phyloP scores from a whole-genome alignment of 2,329 filamentous ascomycete species.

The Fusarium longipes region DNA sequence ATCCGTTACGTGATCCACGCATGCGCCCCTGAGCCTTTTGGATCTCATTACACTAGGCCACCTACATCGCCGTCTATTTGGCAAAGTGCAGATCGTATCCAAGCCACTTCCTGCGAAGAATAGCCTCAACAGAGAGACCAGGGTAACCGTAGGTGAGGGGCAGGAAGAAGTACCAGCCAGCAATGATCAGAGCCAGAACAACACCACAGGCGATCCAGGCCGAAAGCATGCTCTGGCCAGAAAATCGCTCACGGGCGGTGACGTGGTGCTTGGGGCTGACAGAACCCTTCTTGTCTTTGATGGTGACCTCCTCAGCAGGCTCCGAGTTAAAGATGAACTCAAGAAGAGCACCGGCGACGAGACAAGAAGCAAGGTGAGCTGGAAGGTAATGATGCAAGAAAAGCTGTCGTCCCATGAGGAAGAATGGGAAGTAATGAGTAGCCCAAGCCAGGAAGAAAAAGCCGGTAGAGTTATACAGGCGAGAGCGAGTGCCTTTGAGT shows the following conservation, averaged over 20 bases:
- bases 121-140: conserved; percentile 81
- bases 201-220: conserved; percentile 83
- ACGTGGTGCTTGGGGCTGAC: conserved; percentile 67
- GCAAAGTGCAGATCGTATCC: conserved; percentile 98
- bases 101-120: conserved; percentile 91
- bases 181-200: conserved; percentile 75
- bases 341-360: conserved; percentile 90
- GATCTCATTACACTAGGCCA: not conserved
- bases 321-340: conserved; percentile 98
- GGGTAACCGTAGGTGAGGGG: conserved; percentile 96
- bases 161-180: conserved; percentile 91
- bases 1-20: not conserved
- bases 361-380: conserved; percentile 87
- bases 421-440: conserved; percentile 97
- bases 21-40: not conserved
- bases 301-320: conserved; percentile 68
- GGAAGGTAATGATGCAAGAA: conserved; percentile 99
- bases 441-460: conserved; percentile 99
- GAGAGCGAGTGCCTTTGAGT: conserved; percentile 80
- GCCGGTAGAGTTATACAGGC: conserved; percentile 96
- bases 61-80: conserved; percentile 70
- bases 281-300: conserved; percentile 60
- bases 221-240: conserved; percentile 78
- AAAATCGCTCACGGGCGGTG: conserved; percentile 84
- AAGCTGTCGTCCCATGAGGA: conserved; percentile 95